A percentile compares a stretch with the other conserved stretches of the same genome.
Conservation (phyloP, 176 grass and related monocot genomes). For the Carex scoparia region DNA sequence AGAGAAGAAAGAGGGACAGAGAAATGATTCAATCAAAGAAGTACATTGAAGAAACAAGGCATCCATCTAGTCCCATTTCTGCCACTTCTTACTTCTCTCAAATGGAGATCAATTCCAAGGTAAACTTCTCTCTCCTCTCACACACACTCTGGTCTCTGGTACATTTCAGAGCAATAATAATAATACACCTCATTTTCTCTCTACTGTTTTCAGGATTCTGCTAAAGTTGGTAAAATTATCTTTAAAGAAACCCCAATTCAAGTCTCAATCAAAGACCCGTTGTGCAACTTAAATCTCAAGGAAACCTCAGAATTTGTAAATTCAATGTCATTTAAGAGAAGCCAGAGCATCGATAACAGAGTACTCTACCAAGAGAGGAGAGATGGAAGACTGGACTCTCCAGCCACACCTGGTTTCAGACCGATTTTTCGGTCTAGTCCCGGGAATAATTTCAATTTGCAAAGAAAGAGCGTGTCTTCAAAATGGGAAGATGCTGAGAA, state of each 20-base stretch:
- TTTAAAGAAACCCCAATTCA: constrained; percentile 35
- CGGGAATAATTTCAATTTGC: constrained; percentile 33
- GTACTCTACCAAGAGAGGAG: constrained; percentile 31
- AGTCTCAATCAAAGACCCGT: constrained; percentile 47
- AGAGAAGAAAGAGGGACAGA: background rate
- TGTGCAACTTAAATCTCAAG: constrained; percentile 45
- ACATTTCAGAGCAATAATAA: constrained; percentile 32
- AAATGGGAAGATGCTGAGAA: constrained; percentile 99
- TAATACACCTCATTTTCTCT: background rate
- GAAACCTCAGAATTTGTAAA: constrained; percentile 61
- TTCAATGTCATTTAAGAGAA: constrained; percentile 47
- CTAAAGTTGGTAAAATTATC: background rate
- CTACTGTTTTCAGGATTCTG: constrained; percentile 17
- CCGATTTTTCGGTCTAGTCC: constrained; percentile 39
- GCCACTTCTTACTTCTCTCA: constrained; percentile 19
- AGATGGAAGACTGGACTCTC: constrained; percentile 42
- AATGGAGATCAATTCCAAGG: constrained; percentile 48
- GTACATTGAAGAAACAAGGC: constrained; percentile 30
- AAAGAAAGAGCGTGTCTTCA: constrained; percentile 60
- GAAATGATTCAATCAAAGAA: constrained; percentile 28
- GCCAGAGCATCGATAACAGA: constrained; percentile 41
- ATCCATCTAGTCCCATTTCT: constrained; percentile 31
- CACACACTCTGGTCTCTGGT: constrained; percentile 12
- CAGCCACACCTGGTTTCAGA: constrained; percentile 48
- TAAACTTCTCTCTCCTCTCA: constrained; percentile 23